Percentiles rank a stretch among this genome's conserved stretches.
These are phyloP conservation scores for Boletus semigastroideus DNA, from an alignment of 1,284 basidiomycete species.

Conservation along the genomic window DNA sequence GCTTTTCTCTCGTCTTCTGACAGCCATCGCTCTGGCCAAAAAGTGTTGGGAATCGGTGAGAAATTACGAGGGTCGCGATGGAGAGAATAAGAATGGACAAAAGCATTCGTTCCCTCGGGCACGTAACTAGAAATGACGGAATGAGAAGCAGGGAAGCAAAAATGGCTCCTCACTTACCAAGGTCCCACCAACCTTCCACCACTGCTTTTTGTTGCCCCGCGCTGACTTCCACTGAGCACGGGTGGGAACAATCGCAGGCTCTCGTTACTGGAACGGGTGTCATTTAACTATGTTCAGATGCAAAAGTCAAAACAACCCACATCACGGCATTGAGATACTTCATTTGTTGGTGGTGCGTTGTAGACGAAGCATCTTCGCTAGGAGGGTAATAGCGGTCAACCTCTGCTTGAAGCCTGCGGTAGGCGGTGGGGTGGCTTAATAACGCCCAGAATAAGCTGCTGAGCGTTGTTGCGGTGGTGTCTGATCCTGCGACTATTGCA, in stretches of 20 bases:
- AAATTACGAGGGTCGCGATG: constrained; percentile 43
- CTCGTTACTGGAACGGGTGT: constrained; percentile 49
- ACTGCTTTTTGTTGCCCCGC: constrained; percentile 41
- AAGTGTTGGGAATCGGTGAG: constrained; percentile 38
- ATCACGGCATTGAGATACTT: constrained; percentile 52
- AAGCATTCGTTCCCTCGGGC: constrained; percentile 48
- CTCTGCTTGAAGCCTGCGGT: constrained; percentile 48
- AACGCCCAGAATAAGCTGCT: constrained; percentile 47
- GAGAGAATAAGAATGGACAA: constrained; percentile 47
- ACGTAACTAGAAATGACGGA: constrained; percentile 40
- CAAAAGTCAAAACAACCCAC: constrained; percentile 35
- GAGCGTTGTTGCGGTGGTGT: constrained; percentile 51
- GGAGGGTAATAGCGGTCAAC: constrained; percentile 46
- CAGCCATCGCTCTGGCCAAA: constrained; percentile 46
- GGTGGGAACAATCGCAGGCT: constrained; percentile 54
- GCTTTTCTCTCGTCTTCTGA: constrained; percentile 30
- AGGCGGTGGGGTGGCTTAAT: constrained; percentile 43
- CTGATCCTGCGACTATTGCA: constrained; percentile 57
- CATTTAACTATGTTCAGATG: constrained; percentile 9
- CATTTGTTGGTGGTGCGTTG: constrained; percentile 38
- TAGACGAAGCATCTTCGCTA: constrained; percentile 38
- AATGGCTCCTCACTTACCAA: constrained; percentile 27
- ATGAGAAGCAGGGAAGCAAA: constrained; percentile 17
- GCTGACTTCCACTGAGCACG: constrained; percentile 50
- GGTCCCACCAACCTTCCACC: constrained; percentile 37